Evolutionary conservation across 768 basidiomycete genomes (phyloP).

Genomic region (Postia placenta): DNA sequence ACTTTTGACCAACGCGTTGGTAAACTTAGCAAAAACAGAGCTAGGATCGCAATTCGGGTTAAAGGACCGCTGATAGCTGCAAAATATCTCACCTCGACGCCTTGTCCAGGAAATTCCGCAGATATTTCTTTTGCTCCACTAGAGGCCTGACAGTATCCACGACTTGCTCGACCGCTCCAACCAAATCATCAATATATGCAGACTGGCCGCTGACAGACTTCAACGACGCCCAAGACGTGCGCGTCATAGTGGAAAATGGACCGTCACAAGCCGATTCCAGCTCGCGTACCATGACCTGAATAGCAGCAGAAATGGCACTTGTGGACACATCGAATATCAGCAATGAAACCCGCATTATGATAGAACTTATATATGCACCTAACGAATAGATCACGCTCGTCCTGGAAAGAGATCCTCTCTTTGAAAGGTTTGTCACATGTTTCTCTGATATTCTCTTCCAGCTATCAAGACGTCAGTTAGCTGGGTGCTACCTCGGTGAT

Average conservation of each 20-base stretch:
- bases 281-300: constrained; percentile 75
- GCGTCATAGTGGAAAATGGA: constrained; percentile 68
- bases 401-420: constrained; percentile 75
- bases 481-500: not conserved
- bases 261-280: constrained; percentile 82
- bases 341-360: not conserved
- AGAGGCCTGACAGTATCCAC: constrained; percentile 71
- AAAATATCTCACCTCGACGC: constrained; percentile 68
- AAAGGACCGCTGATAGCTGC: too few relatives aligned
- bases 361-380: constrained; percentile 44
- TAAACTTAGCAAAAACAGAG: constrained; percentile 81
- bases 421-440: constrained; percentile 73
- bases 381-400: constrained; percentile 85
- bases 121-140: constrained; percentile 92
- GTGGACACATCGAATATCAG: too few relatives aligned
- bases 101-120: constrained; percentile 91
- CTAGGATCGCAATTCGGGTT: constrained; percentile 30
- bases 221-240: constrained; percentile 70
- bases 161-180: constrained; percentile 68
- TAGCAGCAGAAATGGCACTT: constrained; percentile 82
- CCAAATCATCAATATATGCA: constrained; percentile 71
- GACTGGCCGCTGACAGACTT: constrained; percentile 88
- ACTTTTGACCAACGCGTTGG: constrained; percentile 83
- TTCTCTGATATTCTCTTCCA: constrained; percentile 87
- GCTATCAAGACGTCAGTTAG: constrained; percentile 33